phyloP scores from a whole-genome alignment of 495 filamentous ascomycete species.

The Bacidia gigantensis region DNA sequence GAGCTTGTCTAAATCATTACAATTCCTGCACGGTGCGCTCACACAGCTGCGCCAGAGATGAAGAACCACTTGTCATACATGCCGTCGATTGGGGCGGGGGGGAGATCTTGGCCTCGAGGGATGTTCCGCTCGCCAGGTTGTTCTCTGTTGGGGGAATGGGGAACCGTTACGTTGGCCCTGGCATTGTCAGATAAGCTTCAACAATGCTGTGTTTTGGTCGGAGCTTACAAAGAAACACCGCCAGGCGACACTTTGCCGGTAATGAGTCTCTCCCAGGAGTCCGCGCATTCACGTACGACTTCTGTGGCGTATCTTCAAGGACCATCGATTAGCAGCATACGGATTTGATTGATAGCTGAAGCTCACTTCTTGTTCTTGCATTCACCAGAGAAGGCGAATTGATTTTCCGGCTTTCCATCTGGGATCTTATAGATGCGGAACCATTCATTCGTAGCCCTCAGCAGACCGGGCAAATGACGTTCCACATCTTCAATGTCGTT shows the following conservation, averaged over 20 bases:
- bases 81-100: conserved; percentile 80
- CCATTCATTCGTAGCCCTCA: conserved; percentile 99
- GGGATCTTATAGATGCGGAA: conserved; percentile 99
- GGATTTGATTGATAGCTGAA: not conserved
- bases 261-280: conserved; percentile 94
- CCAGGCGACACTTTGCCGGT: conserved; percentile 68
- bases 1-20: not conserved
- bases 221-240: conserved; percentile 66
- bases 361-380: conserved; percentile 96
- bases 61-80: conserved; percentile 99
- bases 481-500: conserved; percentile 99
- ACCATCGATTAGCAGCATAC: conserved; percentile 8
- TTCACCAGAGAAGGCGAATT: conserved; percentile 99
- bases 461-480: conserved; percentile 89
- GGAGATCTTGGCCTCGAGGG: conserved; percentile 48
- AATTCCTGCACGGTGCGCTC: conserved; percentile 22
- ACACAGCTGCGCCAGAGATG: conserved; percentile 93
- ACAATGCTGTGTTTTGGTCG: not conserved
- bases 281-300: conserved; percentile 84
- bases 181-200: conserved; percentile 21
- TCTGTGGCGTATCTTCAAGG: conserved; percentile 70
- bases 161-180: conserved; percentile 67
- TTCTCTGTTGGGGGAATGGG: conserved; percentile 53
- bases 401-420: conserved; percentile 99
- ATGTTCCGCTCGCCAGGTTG: conserved; percentile 28